phyloP scores from a whole-genome alignment of 805 yeast species.

The Yarrowia sp. region DNA sequence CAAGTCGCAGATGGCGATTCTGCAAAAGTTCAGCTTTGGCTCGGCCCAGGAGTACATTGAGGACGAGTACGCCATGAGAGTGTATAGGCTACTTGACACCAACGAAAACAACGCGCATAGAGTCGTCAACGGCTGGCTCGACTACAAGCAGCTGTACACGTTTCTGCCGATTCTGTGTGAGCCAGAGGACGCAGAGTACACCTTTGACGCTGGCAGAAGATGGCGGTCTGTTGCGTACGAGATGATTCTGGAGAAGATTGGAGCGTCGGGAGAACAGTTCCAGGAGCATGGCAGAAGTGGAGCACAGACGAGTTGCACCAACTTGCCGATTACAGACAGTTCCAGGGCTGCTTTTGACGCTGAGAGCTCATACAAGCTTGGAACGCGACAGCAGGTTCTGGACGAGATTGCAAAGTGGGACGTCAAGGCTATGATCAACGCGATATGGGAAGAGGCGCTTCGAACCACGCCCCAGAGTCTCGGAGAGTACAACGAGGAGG shows the following conservation, averaged over 20 bases:
- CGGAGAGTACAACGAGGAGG: not conserved
- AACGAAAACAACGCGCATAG: conserved; percentile 14
- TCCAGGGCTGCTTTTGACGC: not conserved
- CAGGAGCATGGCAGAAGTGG: conserved; percentile 2
- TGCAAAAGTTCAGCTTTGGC: not conserved
- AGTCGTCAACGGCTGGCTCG: conserved; percentile 7
- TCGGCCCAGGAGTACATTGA: not conserved
- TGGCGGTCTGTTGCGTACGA: conserved; percentile 19
- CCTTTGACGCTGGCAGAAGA: conserved; percentile 5
- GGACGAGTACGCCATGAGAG: not conserved
- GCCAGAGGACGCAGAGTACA: conserved; percentile 1
- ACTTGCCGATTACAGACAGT: not conserved
- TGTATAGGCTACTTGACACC: not conserved
- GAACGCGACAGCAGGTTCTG: not conserved
- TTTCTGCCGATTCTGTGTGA: conserved; percentile 4
- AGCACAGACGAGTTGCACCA: not conserved
- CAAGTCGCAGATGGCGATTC: conserved; percentile 3
- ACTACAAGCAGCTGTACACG: not conserved
- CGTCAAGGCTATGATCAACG: not conserved
- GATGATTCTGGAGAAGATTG: conserved; percentile 4
- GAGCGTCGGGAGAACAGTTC: not conserved
- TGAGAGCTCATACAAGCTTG: not conserved
- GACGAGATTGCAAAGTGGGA: not conserved
- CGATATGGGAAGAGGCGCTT: conserved; percentile 6
- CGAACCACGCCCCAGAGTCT: not conserved